Evolutionary conservation across 2,329 filamentous ascomycete genomes (phyloP), one percentile per base, ranked within the genome.

Genomic region (Phyllosticta paracitricarpa): DNA sequence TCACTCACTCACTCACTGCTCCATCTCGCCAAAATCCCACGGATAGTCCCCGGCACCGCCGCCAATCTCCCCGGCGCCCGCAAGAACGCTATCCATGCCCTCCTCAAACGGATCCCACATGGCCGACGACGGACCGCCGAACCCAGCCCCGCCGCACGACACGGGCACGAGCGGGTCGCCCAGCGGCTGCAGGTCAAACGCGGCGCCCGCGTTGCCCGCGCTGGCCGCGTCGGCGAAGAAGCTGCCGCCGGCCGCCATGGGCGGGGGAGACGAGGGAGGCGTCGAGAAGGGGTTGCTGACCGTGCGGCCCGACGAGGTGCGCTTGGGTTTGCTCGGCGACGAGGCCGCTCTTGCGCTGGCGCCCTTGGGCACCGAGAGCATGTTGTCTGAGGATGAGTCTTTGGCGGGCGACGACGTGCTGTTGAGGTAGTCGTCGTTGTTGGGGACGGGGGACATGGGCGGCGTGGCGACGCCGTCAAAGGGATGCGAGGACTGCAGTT

Each of bases 361-460:
- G 28, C 59, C 59, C 59, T 61, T 61, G 25, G 59, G 59, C 3
- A 61, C 51, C 10, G 24, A 51, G 17, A 61, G 55, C n/a, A 53
- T 51, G 55, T 57, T 48, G 48, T 35, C 55, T n/a, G 40, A 48
- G 40, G 40, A 48, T 5, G 40, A 48, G 40, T 48, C 40, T n/a
- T 48, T 48, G 40, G 40, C 14, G n/a, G 40, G 40, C n/a, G 40
- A 48, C 6, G 40, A 48, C 14, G 17, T 48, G 40, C 40, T n/a
- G 40, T n/a, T 17, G 40, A 48, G 40, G n/a, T n/a, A 48, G 35
- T 61, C 59, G 28, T 69, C 70, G n/a, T 68, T 68, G 8, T 67
- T 63, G 3, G 71, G 71, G 22, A 65, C 70, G 25, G 73, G 72
- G 53, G 72, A 74, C 67, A 73, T 70, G 30, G 72, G 73, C 58